Base-by-base conservation (phyloP, 805 yeast species). In the Candida taoyuanica region DNA sequence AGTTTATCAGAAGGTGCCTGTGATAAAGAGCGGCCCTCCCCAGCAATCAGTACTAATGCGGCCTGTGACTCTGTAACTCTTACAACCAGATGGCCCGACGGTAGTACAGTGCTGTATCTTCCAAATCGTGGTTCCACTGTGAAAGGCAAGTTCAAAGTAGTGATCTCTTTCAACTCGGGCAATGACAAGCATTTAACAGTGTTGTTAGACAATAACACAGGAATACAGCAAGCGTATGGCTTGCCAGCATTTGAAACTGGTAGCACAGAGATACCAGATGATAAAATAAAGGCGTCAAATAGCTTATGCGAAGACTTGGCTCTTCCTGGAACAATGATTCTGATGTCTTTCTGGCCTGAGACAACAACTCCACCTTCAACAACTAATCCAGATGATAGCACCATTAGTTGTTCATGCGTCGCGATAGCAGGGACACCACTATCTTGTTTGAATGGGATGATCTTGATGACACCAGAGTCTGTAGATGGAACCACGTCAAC, bases 341-440 rank as follows among this genome's bases (percentile, higher is more conserved):
- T 67, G 2, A 85, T 65, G 48, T 85, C 94, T 21, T 70, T 62
- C 3, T 60, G 49, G 0, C 89, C 76, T 0, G 78, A 63, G 0
- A 74, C 65, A 3, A 85, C 59, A 0, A 86, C 53, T 5, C 74
- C 70, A 1, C 94, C 89, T 1, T 77, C 77, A n/a, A 78, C 67
- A 2, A 67, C 49, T 5, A 76, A 55, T 1, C 89, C 93, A 18
- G 74, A 71, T 1, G 81, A 68, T 36, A 89, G 65, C 31, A 73
- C 71, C 17, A 68, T 68, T 66, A 84, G 74, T 16, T 66, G 65
- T 2, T 70, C 73, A 34, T 78, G 65, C 1, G 73, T 68, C 0
- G 96, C 95, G 5, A 67, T 65, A 4, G 85, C 76, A 3, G 85
- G 74, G 5, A 67, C 63, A 1, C 96, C 96, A 19, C 68, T 67